A percentile compares a stretch with the other conserved stretches of the same genome.
These are phyloP conservation scores for Penicillium sp. DNA, from an alignment of 2,329 filamentous ascomycete species.

Conservation along the genomic window DNA sequence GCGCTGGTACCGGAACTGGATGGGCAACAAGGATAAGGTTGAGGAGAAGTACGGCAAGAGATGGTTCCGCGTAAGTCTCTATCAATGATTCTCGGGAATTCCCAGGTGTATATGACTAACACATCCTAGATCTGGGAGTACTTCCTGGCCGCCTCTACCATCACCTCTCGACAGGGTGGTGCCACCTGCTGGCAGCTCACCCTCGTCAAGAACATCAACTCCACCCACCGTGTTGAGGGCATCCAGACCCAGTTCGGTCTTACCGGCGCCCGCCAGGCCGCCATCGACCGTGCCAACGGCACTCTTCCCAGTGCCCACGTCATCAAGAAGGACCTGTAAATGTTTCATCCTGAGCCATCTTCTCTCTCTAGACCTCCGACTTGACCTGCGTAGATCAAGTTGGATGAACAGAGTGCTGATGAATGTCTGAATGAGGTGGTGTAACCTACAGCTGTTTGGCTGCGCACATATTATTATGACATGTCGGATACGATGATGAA, in stretches of 20 bases:
- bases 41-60: conserved; percentile 91
- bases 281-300: conserved; percentile 39
- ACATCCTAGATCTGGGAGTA: conserved; percentile 77
- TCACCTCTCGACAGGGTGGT: conserved; percentile 79
- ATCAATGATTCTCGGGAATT: not conserved
- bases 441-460: not conserved
- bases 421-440: not conserved
- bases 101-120: not conserved
- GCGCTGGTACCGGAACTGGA: conserved; percentile 99
- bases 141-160: conserved; percentile 85
- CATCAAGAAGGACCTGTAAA: conserved; percentile 34
- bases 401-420: not conserved
- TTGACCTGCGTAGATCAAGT: not conserved
- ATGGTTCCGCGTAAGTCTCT: conserved; percentile 83
- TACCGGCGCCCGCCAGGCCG: conserved; percentile 63
- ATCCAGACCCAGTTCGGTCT: conserved; percentile 71
- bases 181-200: conserved; percentile 88
- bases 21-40: conserved; percentile 90
- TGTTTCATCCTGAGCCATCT: conserved; percentile 4
- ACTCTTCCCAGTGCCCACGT: conserved; percentile 41
- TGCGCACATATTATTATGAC: conserved; percentile 1
- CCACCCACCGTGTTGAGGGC: conserved; percentile 79
- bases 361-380: not conserved
- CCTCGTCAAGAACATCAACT: conserved; percentile 88
- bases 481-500: conserved; percentile 17